Evolutionary conservation across 2,329 filamentous ascomycete species (phyloP), one percentile per base, ranked within the genome.

Genomic region (Pseudogymnoascus sp.): DNA sequence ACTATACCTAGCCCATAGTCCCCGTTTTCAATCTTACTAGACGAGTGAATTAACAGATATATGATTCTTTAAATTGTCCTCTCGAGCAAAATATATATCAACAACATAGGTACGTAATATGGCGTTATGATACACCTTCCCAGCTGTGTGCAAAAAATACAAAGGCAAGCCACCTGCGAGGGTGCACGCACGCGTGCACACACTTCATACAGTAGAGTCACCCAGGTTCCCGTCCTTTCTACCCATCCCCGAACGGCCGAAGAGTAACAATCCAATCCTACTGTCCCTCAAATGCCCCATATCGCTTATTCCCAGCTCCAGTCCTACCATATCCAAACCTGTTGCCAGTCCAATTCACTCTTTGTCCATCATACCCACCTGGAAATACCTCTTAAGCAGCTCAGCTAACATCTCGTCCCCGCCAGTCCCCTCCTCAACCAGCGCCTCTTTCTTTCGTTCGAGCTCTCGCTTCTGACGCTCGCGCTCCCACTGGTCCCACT

Each of bases 111-210:
- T 55, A 55, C 49, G 49, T 35, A 55, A 55, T 2, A 23, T 55
- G 49, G 49, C 28, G 45, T 55, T 55, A 55, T 55, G 49, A 33
- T 55, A 55, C 49, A 55, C 49, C n/a, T 55, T 33, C 49, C 49
- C 28, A 19, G 14, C 49, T 55, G 16, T 55, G 16, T 55, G 5
- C 28, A 55, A 33, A 55, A 55, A 33, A 33, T 33, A 55, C 49
- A 55, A 7, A 33, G 49, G 49, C 28, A 55, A 33, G 16, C 25
- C 25, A 22, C 28, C 16, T 30, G 9, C 12, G 49, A 55, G 49
- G 49, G 49, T 55, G 49, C 49, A 33, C 28, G 49, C 28, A 55
- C 16, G 49, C 49, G 9, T 55, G 49, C 49, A 55, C 49, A 35
- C 49, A 33, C 49, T 22, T 55, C 49, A 35, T 55, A 35, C 49